These are phyloP conservation scores for Erodium moschatum DNA, from an alignment of 441 rosid genomes.

Conservation along the genomic window DNA sequence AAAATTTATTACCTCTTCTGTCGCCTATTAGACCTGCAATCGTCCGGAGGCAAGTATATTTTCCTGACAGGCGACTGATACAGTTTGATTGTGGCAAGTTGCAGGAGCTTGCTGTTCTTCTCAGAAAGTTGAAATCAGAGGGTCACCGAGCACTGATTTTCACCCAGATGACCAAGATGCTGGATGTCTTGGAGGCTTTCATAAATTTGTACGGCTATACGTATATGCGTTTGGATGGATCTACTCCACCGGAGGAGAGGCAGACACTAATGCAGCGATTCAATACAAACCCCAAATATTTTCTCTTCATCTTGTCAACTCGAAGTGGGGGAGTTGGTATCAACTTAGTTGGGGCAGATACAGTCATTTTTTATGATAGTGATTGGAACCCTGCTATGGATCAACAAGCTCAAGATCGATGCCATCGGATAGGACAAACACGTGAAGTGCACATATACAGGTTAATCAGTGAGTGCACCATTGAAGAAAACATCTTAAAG, in stretches of 20 bases:
- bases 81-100: constrained; percentile 99
- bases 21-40: constrained; percentile 92
- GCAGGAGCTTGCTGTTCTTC: constrained; percentile 89
- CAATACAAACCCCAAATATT: constrained; percentile 94
- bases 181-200: constrained; percentile 94
- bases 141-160: constrained; percentile 98
- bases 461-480: constrained; percentile 93
- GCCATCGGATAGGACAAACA: constrained; percentile 99
- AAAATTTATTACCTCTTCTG: constrained; percentile 63
- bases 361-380: constrained; percentile 95
- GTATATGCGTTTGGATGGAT: constrained; percentile 98
- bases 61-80: constrained; percentile 92
- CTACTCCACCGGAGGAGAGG: constrained; percentile 98
- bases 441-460: constrained; percentile 97
- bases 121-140: constrained; percentile 81
- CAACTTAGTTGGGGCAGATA: constrained; percentile 98
- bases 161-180: constrained; percentile 99
- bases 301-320: constrained; percentile 94
- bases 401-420: constrained; percentile 99
- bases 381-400: constrained; percentile 99
- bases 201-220: constrained; percentile 94
- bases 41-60: constrained; percentile 90
- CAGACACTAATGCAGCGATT: constrained; percentile 99
- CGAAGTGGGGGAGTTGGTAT: constrained; percentile 99
- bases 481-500: constrained; percentile 95